Evolutionary conservation across 129 eudicot genomes (phyloP), one percentile per base, ranked within the genome.

Genomic region (Rutidosis leptorrhynchoides): DNA sequence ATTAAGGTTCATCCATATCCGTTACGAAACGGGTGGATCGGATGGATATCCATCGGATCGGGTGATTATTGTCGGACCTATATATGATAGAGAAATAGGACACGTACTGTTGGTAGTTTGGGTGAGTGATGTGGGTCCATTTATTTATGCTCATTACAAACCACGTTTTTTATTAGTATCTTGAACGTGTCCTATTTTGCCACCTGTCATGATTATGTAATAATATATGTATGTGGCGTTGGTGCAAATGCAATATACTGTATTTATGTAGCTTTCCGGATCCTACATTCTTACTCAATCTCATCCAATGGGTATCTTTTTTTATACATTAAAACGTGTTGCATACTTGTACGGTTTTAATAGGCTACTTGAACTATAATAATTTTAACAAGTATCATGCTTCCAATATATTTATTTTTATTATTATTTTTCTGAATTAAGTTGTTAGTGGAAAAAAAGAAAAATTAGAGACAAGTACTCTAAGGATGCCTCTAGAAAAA

Each of bases 31-130:
- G n/a, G n/a, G n/a, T n/a, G n/a, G n/a, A n/a, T n/a, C n/a, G n/a
- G n/a, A n/a, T n/a, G n/a, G n/a, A n/a, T n/a, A n/a, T 25, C 1
- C 37, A 58, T 2, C 11, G 17, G 20, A 28, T 46, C 14, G 27
- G 1, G 25, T 64, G 65, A 73, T n/a, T n/a, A n/a, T n/a, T n/a
- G n/a, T n/a, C n/a, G n/a, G n/a, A n/a, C n/a, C n/a, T n/a, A n/a
- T 54, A 54, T n/a, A 65, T 65, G 78, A 73, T 64, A 40, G 15
- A 28, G 37, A 45, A 64, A 55, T 20, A 73, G n/a, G 55, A 64
- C 78, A 73, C 78, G 78, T 73, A 73, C 57, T 23, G 33, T 32
- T 73, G 58, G 71, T 73, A 5, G 66, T 64, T 72, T 9, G 48
- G 77, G 42, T 72, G 29, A 66, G 77, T 67, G 62, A n/a, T n/a